Evolutionary conservation across 176 grass and related monocot species (phyloP).

Genomic region (Bonia amplexicaulis): DNA sequence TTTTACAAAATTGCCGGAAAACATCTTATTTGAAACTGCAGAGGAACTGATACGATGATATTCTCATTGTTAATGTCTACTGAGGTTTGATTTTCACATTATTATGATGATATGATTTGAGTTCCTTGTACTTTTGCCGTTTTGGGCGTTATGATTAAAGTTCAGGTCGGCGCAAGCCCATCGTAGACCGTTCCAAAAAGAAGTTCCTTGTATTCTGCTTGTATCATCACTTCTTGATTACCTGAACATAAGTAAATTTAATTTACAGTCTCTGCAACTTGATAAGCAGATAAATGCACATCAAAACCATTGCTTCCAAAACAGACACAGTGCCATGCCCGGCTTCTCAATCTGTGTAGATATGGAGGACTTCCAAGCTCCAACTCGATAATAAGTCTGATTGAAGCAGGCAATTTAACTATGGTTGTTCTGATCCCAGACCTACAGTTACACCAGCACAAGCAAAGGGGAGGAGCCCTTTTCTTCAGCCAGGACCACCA

Average conservation of each 20-base stretch:
- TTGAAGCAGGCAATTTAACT: background rate
- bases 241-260: background rate
- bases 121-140: too few relatives aligned
- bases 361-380: background rate
- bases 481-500: conserved; percentile 8
- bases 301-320: too few relatives aligned
- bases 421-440: conserved; percentile 24
- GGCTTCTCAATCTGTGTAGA: background rate
- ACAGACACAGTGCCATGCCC: background rate
- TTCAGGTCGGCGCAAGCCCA: too few relatives aligned
- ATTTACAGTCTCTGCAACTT: background rate
- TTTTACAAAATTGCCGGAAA: background rate
- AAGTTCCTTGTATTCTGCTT: background rate
- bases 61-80: background rate
- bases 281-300: background rate
- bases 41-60: background rate
- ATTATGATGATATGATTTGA: background rate
- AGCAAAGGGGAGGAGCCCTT: background rate
- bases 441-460: conserved; percentile 10
- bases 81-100: background rate
- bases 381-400: background rate
- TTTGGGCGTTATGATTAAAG: too few relatives aligned
- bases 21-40: background rate
- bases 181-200: too few relatives aligned
- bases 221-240: background rate